These are phyloP conservation scores for Dryas integrifolia DNA, from an alignment of 331 rosid species.

Conservation along the genomic window DNA sequence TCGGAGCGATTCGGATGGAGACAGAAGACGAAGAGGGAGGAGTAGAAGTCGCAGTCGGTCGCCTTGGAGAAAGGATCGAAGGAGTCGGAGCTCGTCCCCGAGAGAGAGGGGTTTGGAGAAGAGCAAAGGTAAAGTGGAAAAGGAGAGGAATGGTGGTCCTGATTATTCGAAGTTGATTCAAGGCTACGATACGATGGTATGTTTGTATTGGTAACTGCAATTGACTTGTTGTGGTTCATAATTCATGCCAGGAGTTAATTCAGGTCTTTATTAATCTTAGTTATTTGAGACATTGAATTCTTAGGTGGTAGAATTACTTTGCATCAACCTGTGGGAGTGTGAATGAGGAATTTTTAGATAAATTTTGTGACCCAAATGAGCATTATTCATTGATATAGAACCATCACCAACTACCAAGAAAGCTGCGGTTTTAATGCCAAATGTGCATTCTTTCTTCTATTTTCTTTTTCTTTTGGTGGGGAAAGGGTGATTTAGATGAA, in stretches of 20 bases:
- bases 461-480: no score
- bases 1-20: constrained; percentile 39
- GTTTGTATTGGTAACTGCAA: not conserved
- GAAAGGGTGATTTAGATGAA: no score
- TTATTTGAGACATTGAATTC: not conserved
- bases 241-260: not conserved
- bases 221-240: not conserved
- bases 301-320: not conserved
- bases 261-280: not conserved
- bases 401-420: no score
- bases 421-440: no score
- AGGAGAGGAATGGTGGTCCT: constrained; percentile 41
- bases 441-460: no score
- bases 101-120: constrained; percentile 35
- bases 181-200: constrained; percentile 76
- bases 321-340: not conserved
- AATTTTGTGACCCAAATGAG: not conserved
- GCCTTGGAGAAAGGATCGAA: constrained; percentile 35
- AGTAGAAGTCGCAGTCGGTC: constrained; percentile 51
- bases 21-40: constrained; percentile 35
- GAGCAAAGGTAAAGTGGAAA: constrained; percentile 31
- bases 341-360: not conserved
- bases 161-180: constrained; percentile 56
- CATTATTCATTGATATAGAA: not conserved
- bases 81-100: constrained; percentile 28